Conservation (phyloP, 2,329 filamentous ascomycete species). For the Colletotrichum sp. region DNA sequence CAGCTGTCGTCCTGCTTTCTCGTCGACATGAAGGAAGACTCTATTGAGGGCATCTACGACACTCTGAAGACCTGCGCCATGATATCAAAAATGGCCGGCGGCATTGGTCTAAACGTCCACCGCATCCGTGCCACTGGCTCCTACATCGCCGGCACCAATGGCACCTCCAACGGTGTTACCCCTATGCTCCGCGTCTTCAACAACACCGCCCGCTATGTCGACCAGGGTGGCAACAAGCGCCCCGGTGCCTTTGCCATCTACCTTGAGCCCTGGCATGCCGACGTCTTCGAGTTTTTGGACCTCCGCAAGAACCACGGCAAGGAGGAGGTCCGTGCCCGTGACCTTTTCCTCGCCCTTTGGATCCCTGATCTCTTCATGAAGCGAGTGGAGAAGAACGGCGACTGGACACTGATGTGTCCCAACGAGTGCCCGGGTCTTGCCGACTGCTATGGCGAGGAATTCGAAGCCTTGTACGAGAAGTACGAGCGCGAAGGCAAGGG, state of each 20-base stretch:
- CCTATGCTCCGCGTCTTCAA: conserved; percentile 99
- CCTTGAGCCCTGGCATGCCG: conserved; percentile 97
- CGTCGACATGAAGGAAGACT: conserved; percentile 99
- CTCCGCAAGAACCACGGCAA: conserved; percentile 99
- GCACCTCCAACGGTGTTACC: conserved; percentile 95
- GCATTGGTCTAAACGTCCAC: conserved; percentile 96
- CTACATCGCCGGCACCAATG: conserved; percentile 98
- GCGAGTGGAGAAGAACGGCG: conserved; percentile 93
- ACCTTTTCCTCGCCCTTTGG: conserved; percentile 98
- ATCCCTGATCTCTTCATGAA: conserved; percentile 99
- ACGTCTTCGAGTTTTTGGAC: conserved; percentile 97
- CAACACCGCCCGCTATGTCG: conserved; percentile 98
- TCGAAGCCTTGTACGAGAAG: conserved; percentile 90
- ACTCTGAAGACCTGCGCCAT: conserved; percentile 99
- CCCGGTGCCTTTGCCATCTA: conserved; percentile 99
- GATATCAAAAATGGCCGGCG: conserved; percentile 99
- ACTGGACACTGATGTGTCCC: conserved; percentile 98
- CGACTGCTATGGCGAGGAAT: conserved; percentile 97
- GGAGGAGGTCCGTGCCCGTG: conserved; percentile 95
- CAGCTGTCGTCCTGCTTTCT: conserved; percentile 99
- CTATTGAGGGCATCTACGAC: conserved; percentile 99
- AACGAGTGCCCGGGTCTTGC: conserved; percentile 95
- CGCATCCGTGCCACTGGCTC: conserved; percentile 96
- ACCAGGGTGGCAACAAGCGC: conserved; percentile 99
- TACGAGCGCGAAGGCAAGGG: conserved; percentile 91